Evolutionary conservation across 441 rosid genomes (phyloP), one percentile per base, ranked within the genome.

Genomic region (Syzygium syzygioides): DNA sequence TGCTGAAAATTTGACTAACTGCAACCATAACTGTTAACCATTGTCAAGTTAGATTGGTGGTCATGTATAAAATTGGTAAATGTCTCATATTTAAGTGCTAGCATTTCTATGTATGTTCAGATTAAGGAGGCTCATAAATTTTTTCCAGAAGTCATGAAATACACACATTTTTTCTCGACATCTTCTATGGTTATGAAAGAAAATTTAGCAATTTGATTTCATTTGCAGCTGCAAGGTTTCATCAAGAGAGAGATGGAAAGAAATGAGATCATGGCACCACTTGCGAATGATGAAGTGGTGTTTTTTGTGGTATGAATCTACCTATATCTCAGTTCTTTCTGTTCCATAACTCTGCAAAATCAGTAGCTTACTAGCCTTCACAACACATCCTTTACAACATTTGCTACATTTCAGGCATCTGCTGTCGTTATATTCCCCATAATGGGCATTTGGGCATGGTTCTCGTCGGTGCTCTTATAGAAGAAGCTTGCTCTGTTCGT

Each of bases 271-370:
- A 96, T 96, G 54, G 94, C 96, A 23, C 87, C 91, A 53, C 89
- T 96, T 25, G 97, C 94, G 30, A 95, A 95, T 79, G 85, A 90
- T 88, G 99, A 96, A 91, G 79, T 96, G 59, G 95, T 96, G 86
- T 96, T 96, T 92, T 91, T 97, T 87, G 87, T 96, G 99, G 99
- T 97, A 96, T 26, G 94, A 71, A 37, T 71, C 83, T 71, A 12
- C 52, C 50, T 37, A 71, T 71, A 23, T 71, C 15, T 71, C 23
- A 71, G n/a, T 71, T 37, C 52, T 1, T 71, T 71, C 52, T 71
- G 52, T 37, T 71, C 50, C 3, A 4, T 5, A 37, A 1, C 83
- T 71, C n/a, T 23, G n/a, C 45, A 71, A 37, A 37, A 71, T 37
- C 52, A 37, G 83, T 41, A 71, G 52, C 52, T 71, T 4, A 37